Percentiles rank a stretch among this genome's conserved stretches.
phyloP scores from a whole-genome alignment of 2,329 filamentous ascomycete genomes.

The Claviceps paspali region DNA sequence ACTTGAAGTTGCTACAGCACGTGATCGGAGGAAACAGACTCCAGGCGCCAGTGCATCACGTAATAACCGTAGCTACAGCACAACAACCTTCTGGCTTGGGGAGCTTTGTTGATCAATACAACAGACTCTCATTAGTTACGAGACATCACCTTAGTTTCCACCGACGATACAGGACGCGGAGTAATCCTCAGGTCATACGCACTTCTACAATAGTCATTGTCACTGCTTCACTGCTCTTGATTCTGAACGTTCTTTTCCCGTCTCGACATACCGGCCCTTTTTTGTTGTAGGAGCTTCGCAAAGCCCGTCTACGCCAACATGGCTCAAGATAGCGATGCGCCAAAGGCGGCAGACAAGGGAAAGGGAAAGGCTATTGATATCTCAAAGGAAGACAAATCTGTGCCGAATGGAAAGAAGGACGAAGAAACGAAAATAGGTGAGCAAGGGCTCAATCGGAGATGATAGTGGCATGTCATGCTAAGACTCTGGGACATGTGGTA shows the following conservation, averaged over 20 bases:
- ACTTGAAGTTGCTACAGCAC: constrained; percentile 9
- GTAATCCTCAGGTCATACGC: too few relatives aligned
- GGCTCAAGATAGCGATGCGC: constrained; percentile 86
- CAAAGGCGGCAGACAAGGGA: constrained; percentile 79
- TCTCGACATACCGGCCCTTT: background rate
- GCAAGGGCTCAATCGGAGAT: constrained; percentile 11
- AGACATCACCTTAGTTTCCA: constrained; percentile 8
- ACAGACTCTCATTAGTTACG: constrained; percentile 15
- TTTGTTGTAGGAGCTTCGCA: constrained; percentile 11
- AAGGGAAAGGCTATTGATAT: constrained; percentile 81
- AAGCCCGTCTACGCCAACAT: constrained; percentile 38
- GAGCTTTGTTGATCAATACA: constrained; percentile 21
- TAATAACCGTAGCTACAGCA: constrained; percentile 28
- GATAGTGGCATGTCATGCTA: constrained; percentile 10
- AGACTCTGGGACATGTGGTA: constrained; percentile 10
- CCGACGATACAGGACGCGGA: background rate
- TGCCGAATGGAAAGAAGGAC: constrained; percentile 62
- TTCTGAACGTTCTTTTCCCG: too few relatives aligned
- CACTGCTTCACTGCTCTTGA: too few relatives aligned
- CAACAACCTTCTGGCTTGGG: constrained; percentile 3
- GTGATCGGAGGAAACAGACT: constrained; percentile 17
- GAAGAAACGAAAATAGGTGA: constrained; percentile 44
- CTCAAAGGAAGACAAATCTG: constrained; percentile 52
- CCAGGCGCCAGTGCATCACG: constrained; percentile 30
- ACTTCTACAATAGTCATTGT: background rate